Evolutionary conservation across 441 rosid species (phyloP).

Genomic region (Daphne laureola): DNA sequence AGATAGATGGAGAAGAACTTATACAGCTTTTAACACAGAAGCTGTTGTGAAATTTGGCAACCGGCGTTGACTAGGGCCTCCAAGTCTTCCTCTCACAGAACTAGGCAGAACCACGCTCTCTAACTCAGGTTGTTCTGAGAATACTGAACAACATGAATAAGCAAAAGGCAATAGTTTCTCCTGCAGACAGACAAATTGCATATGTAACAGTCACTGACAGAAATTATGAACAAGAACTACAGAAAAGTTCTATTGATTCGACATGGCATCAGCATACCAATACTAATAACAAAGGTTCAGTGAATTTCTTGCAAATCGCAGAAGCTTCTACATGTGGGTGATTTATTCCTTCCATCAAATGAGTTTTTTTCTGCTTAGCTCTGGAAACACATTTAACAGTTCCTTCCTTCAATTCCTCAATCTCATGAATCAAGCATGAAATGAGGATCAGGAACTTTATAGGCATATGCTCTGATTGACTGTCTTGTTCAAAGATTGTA

Average conservation of each 20-base stretch:
- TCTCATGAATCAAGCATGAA: slow-evolving; percentile 56
- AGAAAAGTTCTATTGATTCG: background rate
- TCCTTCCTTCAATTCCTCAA: slow-evolving; percentile 50
- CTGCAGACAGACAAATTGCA: slow-evolving; percentile 32
- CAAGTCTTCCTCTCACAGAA: slow-evolving; percentile 82
- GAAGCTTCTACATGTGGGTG: slow-evolving; percentile 31
- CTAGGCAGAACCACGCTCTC: slow-evolving; percentile 49
- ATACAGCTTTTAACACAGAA: slow-evolving; percentile 81
- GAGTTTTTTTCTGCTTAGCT: slow-evolving; percentile 21
- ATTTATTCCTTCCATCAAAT: slow-evolving; percentile 26
- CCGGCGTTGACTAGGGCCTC: slow-evolving; percentile 98
- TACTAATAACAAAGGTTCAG: slow-evolving; percentile 29
- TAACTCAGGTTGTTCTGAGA: slow-evolving; percentile 40
- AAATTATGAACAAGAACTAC: background rate
- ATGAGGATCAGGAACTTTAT: slow-evolving; percentile 57
- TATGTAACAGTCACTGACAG: slow-evolving; percentile 12
- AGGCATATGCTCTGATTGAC: slow-evolving; percentile 32
- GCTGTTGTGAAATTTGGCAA: slow-evolving; percentile 59
- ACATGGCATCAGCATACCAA: slow-evolving; percentile 41
- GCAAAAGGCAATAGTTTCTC: slow-evolving; percentile 63
- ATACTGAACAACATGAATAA: slow-evolving; percentile 52
- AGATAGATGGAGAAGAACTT: slow-evolving; percentile 12
- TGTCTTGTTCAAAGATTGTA: slow-evolving; percentile 37
- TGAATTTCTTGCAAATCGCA: slow-evolving; percentile 33
- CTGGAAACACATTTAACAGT: slow-evolving; percentile 24